Evolutionary conservation across 257 asterid genomes (phyloP).

Genomic region (Capsicum pubescens): DNA sequence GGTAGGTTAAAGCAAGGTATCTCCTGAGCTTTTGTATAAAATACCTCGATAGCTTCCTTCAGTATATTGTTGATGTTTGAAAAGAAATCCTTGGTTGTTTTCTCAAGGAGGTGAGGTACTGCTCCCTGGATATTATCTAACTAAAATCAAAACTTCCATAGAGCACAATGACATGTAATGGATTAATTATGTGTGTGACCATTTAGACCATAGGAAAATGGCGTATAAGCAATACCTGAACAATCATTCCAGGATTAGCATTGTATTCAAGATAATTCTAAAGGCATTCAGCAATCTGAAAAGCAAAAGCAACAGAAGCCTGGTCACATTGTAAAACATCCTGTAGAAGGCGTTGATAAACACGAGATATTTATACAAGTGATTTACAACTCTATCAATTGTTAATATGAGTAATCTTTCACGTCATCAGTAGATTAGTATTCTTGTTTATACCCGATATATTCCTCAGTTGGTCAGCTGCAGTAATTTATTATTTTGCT

Average conservation of each 20-base stretch:
- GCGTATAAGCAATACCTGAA: too few species aligned
- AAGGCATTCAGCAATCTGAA: too few species aligned
- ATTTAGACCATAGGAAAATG: too few species aligned
- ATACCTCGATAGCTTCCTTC: slow-evolving; percentile 57
- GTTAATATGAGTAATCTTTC: background rate
- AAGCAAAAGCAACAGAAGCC: too few species aligned
- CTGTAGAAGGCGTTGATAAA: background rate
- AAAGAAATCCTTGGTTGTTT: slow-evolving; percentile 53
- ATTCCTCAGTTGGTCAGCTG: background rate
- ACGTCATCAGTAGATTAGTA: background rate
- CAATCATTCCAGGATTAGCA: too few species aligned
- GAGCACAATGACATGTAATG: too few species aligned
- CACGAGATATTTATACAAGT: background rate
- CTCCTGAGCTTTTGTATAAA: slow-evolving; percentile 45
- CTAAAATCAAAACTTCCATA: too few species aligned
- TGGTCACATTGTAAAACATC: too few species aligned
- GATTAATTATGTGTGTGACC: too few species aligned
- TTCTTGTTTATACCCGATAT: background rate
- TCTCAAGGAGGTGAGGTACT: slow-evolving; percentile 60
- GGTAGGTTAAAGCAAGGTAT: slow-evolving; percentile 52
- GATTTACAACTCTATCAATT: background rate
- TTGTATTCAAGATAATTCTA: too few species aligned
- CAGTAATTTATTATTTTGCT: background rate
- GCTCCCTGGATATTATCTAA: slow-evolving; percentile 53
- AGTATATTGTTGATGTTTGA: slow-evolving; percentile 44